Conservation (phyloP, 805 yeast genomes). For the Saccharomycopsis sp. region DNA sequence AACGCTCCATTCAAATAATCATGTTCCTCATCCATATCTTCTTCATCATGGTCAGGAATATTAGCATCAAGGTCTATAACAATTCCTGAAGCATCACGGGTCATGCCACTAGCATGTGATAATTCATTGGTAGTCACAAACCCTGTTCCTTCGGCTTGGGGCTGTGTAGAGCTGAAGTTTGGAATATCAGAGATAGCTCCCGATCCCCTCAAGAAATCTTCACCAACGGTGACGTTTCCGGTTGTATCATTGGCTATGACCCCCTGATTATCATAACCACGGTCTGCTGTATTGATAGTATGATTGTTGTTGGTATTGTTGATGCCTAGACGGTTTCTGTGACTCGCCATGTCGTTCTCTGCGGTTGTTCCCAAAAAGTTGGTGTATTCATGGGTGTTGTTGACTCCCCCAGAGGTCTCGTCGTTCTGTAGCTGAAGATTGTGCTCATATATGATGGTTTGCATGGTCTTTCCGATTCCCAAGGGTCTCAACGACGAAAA, state of each 20-base stretch:
- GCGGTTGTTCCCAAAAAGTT: conserved; percentile 13
- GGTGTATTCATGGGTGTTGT: neutral
- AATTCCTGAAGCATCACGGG: conserved; percentile 19
- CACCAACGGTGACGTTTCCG: conserved; percentile 16
- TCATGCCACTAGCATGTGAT: neutral
- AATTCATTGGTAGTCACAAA: conserved; percentile 8
- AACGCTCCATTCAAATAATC: conserved; percentile 25
- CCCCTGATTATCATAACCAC: conserved; percentile 22
- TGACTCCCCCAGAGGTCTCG: conserved; percentile 17
- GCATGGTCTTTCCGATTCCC: conserved; percentile 52
- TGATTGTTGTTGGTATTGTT: neutral
- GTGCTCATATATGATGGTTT: conserved; percentile 29
- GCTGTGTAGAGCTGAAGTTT: conserved; percentile 8
- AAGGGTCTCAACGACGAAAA: conserved; percentile 46
- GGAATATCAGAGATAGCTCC: conserved; percentile 7
- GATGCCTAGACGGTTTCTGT: conserved; percentile 7
- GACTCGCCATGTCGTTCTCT: conserved; percentile 16
- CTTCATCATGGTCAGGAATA: conserved; percentile 22
- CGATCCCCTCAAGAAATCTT: neutral
- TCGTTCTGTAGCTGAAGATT: conserved; percentile 27
- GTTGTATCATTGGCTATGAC: conserved; percentile 18
- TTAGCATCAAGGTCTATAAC: conserved; percentile 27
- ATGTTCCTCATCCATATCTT: conserved; percentile 21
- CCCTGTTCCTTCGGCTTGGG: conserved; percentile 20
- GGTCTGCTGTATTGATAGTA: conserved; percentile 22